Evolutionary conservation across 139 green algal species (phyloP).

Genomic region (Haematococcus sp.): DNA sequence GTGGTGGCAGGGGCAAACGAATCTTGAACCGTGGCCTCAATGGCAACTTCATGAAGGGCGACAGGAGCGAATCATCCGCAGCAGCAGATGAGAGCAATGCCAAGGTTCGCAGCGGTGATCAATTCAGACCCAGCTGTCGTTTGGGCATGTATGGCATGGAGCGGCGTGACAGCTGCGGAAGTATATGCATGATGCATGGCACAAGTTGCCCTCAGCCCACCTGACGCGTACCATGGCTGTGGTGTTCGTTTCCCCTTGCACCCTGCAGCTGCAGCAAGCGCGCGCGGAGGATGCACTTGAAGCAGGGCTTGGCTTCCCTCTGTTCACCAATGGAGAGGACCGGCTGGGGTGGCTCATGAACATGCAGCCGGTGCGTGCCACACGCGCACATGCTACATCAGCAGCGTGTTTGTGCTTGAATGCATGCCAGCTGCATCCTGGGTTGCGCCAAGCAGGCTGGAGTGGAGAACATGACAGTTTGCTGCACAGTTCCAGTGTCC

Average conservation of each 20-base stretch:
- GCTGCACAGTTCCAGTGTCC: too few species aligned
- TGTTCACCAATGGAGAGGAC: constrained; percentile 68
- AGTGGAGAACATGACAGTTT: too few species aligned
- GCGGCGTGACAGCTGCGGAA: background rate
- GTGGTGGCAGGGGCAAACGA: background rate
- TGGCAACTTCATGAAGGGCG: constrained; percentile 23
- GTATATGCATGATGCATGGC: too few species aligned
- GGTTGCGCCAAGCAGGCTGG: too few species aligned
- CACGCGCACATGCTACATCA: background rate
- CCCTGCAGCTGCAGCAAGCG: constrained; percentile 41
- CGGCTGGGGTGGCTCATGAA: constrained; percentile 94
- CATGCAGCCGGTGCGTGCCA: constrained; percentile 67
- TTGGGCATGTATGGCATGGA: background rate
- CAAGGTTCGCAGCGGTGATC: constrained; percentile 9
- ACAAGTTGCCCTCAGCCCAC: background rate
- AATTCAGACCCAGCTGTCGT: background rate
- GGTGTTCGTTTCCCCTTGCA: too few species aligned
- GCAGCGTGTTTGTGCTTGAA: background rate
- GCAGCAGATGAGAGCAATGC: constrained; percentile 18
- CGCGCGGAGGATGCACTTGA: constrained; percentile 67
- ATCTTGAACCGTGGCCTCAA: constrained; percentile 17
- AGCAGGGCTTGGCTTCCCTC: constrained; percentile 66
- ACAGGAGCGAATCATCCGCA: background rate
- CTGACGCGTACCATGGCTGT: background rate
- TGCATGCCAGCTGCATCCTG: background rate